Conservation (phyloP, 805 yeast species). For the Schwanniomyces yamadae region DNA sequence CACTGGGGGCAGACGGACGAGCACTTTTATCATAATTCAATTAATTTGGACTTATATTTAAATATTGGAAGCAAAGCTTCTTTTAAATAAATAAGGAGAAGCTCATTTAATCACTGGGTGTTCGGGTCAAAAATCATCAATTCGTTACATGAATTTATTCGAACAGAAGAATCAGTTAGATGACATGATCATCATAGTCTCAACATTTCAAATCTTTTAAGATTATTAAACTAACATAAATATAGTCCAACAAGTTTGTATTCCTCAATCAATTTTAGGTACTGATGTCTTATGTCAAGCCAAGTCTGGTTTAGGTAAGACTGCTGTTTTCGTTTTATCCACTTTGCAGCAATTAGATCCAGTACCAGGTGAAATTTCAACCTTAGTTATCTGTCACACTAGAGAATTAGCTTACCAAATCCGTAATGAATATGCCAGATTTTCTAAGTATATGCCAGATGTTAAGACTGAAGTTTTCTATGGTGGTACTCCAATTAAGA, state of each 20-base stretch:
- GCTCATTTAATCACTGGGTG: not conserved
- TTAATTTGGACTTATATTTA: no score
- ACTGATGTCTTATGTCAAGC: conserved; percentile 98
- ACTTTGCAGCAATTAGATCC: conserved; percentile 97
- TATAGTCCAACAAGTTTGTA: conserved; percentile 94
- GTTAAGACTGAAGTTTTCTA: conserved; percentile 95
- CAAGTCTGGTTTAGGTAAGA: conserved; percentile 98
- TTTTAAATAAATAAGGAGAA: no score
- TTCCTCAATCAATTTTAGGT: conserved; percentile 96
- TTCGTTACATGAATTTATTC: not conserved
- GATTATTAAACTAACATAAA: conserved; percentile 19
- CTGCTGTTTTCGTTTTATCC: conserved; percentile 95
- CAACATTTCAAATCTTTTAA: not conserved
- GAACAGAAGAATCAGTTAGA: conserved; percentile 6
- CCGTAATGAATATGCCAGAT: conserved; percentile 94
- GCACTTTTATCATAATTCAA: no score
- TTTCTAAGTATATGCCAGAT: conserved; percentile 97
- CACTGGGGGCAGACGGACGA: no score
- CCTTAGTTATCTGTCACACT: conserved; percentile 94
- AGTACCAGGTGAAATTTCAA: conserved; percentile 93
- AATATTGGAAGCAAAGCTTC: no score
- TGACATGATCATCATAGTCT: conserved; percentile 4
- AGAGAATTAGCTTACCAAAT: conserved; percentile 98
- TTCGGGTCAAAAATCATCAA: not conserved
- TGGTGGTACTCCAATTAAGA: conserved; percentile 87